Evolutionary conservation across 768 basidiomycete genomes (phyloP).

Genomic region (Piloderma croceum): DNA sequence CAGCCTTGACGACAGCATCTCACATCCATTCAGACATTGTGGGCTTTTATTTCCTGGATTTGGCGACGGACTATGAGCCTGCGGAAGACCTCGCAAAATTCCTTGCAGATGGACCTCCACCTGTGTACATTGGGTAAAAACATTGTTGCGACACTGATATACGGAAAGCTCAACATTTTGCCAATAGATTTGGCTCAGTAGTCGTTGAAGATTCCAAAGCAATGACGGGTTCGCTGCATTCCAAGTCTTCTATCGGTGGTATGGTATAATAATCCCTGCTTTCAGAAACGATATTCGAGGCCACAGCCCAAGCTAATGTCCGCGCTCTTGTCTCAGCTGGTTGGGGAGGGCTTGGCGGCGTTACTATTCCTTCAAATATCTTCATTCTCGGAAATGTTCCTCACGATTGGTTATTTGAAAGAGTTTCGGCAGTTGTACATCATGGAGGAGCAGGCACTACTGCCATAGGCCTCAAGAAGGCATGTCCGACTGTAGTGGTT

Average conservation of each 20-base stretch:
- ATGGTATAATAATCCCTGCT: slow-evolving; percentile 1
- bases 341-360: slow-evolving; percentile 58
- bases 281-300: slow-evolving; percentile 53
- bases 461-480: slow-evolving; percentile 54
- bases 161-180: background rate
- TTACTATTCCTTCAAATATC: slow-evolving; percentile 44
- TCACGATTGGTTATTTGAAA: slow-evolving; percentile 63
- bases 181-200: slow-evolving; percentile 52
- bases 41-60: slow-evolving; percentile 59
- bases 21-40: slow-evolving; percentile 41
- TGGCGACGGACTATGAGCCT: slow-evolving; percentile 44
- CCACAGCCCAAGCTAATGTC: slow-evolving; percentile 48
- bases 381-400: slow-evolving; percentile 64
- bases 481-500: slow-evolving; percentile 54
- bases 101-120: slow-evolving; percentile 42
- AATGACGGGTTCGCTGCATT: slow-evolving; percentile 38
- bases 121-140: slow-evolving; percentile 54
- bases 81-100: slow-evolving; percentile 42
- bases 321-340: slow-evolving; percentile 60
- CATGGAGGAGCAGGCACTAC: slow-evolving; percentile 67
- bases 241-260: background rate
- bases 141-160: background rate
- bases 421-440: slow-evolving; percentile 56
- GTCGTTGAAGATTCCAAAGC: slow-evolving; percentile 49
- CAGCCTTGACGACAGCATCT: too few species aligned